A percentile compares a stretch with the other conserved stretches of the same genome.
phyloP scores from a whole-genome alignment of 1,284 basidiomycete genomes.

The Stygiomarasmius scandens region DNA sequence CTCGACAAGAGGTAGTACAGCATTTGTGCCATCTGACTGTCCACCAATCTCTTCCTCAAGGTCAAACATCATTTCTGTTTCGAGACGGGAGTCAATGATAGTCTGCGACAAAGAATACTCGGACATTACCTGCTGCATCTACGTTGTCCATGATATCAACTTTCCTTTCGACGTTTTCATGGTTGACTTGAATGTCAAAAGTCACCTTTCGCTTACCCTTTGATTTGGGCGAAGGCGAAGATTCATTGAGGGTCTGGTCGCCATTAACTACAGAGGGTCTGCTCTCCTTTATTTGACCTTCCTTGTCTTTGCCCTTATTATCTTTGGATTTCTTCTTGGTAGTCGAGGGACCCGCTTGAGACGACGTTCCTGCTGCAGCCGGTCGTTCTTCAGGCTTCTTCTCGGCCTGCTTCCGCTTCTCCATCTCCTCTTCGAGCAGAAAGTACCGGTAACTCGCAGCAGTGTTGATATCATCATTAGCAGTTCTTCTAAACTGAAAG shows the following conservation, averaged over 20 bases:
- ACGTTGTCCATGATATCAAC: constrained; percentile 17
- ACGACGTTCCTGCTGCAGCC: constrained; percentile 20
- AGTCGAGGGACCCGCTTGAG: constrained; percentile 1
- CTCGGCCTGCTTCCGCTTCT: constrained; percentile 28
- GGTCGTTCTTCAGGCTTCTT: constrained; percentile 19
- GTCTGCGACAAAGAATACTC: neutral
- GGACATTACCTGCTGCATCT: constrained; percentile 41
- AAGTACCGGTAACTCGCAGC: constrained; percentile 71
- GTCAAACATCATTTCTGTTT: constrained; percentile 67
- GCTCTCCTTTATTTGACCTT: constrained; percentile 7
- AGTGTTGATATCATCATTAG: constrained; percentile 63
- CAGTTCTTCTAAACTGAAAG: constrained; percentile 55
- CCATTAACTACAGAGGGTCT: neutral
- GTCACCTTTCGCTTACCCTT: constrained; percentile 73
- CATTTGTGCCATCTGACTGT: constrained; percentile 21
- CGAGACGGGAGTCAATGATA: constrained; percentile 13
- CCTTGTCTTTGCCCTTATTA: constrained; percentile 15
- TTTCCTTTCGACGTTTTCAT: constrained; percentile 33
- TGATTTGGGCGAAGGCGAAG: constrained; percentile 19
- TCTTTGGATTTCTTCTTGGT: neutral
- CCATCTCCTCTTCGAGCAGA: constrained; percentile 62
- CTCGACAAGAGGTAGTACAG: constrained; percentile 49
- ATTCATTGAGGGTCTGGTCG: constrained; percentile 26
- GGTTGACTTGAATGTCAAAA: constrained; percentile 63
- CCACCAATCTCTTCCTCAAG: constrained; percentile 52